A percentile compares a stretch with the other conserved stretches of the same genome.
Conservation (phyloP, 208 protist species). For the Acanthamoeba royreba region DNA sequence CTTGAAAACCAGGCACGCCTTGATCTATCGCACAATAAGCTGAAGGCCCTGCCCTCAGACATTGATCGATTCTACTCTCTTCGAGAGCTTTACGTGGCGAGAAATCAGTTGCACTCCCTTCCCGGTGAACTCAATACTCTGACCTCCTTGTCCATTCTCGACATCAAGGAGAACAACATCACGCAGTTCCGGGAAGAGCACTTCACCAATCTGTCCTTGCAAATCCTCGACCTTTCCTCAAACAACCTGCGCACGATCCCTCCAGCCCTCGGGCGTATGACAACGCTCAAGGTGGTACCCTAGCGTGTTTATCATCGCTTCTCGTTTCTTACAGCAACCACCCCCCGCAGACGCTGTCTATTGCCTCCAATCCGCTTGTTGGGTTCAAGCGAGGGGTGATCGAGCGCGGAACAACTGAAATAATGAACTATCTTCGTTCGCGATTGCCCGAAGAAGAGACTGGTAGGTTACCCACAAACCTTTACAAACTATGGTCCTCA, state of each 20-base stretch:
- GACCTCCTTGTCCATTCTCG: not conserved
- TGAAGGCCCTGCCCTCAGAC: not conserved
- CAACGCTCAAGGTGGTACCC: not conserved
- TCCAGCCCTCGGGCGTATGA: not conserved
- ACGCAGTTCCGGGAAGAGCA: not conserved
- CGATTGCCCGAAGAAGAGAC: not conserved
- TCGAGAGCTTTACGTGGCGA: not conserved
- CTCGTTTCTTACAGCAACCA: not conserved
- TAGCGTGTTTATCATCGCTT: not conserved
- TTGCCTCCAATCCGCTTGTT: not conserved
- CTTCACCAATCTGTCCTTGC: not conserved
- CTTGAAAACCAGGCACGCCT: not conserved
- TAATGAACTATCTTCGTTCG: not conserved
- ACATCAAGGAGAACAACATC: slow-evolving; percentile 12
- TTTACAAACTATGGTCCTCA: not conserved
- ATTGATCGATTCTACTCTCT: not conserved
- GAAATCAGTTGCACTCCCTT: not conserved
- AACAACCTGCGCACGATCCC: not conserved
- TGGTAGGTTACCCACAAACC: not conserved
- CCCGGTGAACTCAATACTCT: not conserved
- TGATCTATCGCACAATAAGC: not conserved
- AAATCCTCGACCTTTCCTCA: not conserved
- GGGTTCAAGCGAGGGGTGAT: not conserved
- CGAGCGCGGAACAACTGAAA: not conserved
- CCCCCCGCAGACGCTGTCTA: not conserved